These are phyloP conservation scores for Neltuma alba DNA, from an alignment of 306 rosid species.

Conservation along the genomic window DNA sequence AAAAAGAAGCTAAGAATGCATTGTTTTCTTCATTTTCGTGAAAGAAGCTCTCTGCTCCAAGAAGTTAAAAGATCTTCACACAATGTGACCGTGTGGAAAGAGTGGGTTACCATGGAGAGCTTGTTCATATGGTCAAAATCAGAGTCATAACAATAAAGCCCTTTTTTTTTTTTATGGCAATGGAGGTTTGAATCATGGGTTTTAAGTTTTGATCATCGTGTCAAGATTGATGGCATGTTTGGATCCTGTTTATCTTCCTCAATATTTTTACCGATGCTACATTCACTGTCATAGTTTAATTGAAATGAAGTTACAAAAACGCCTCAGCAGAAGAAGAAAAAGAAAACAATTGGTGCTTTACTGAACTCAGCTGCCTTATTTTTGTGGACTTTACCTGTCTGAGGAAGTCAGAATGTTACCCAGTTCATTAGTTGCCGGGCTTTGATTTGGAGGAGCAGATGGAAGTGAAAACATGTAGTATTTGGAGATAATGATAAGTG, in stretches of 20 bases:
- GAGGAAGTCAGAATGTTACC: background rate
- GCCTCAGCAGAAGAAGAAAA: background rate
- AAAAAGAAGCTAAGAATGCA: background rate
- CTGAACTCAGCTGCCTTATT: conserved; percentile 1
- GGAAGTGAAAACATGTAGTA: background rate
- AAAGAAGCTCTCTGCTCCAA: background rate
- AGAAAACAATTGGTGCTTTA: background rate
- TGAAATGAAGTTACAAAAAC: background rate
- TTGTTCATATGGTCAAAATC: background rate
- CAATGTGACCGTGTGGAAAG: background rate
- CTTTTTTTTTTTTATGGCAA: background rate
- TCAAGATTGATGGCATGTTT: background rate
- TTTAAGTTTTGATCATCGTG: background rate
- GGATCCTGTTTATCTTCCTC: background rate
- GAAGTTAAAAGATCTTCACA: background rate
- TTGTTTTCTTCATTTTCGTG: background rate
- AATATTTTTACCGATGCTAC: background rate
- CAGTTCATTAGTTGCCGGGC: background rate
- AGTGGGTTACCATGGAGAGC: background rate
- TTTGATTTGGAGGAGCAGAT: background rate
- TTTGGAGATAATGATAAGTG: background rate
- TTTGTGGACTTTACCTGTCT: background rate
- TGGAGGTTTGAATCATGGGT: background rate
- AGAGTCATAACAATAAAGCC: background rate
- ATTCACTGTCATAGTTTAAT: background rate